A percentile compares a stretch with the other conserved stretches of the same genome.
These are phyloP conservation scores for Austroboletus niveus DNA, from an alignment of 1,284 basidiomycete genomes.

Conservation along the genomic window DNA sequence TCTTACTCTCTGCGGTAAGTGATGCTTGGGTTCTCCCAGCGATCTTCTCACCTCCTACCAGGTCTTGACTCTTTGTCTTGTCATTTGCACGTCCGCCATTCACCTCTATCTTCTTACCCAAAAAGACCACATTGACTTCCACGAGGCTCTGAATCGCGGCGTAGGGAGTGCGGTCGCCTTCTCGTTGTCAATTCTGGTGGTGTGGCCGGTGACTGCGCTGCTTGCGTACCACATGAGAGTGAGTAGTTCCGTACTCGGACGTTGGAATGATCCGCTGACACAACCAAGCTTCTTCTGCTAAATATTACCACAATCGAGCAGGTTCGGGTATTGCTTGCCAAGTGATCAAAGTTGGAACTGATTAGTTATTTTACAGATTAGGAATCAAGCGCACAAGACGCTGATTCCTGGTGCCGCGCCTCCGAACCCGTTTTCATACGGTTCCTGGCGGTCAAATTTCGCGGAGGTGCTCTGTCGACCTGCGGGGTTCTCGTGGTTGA, in stretches of 20 bases:
- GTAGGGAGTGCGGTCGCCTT: constrained; percentile 81
- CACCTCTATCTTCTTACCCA: constrained; percentile 72
- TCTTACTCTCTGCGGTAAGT: constrained; percentile 72
- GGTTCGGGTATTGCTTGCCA: constrained; percentile 44
- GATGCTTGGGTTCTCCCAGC: constrained; percentile 1
- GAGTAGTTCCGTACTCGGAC: constrained; percentile 31
- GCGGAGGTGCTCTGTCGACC: constrained; percentile 71
- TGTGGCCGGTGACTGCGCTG: constrained; percentile 82
- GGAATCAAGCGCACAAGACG: constrained; percentile 75
- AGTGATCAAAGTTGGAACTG: constrained; percentile 6
- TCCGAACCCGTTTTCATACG: constrained; percentile 78
- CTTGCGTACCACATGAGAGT: constrained; percentile 83
- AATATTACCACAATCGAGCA: constrained; percentile 94
- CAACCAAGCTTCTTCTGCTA: constrained; percentile 65
- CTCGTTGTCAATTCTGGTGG: constrained; percentile 60
- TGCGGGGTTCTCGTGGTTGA: constrained; percentile 67
- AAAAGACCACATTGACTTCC: constrained; percentile 53
- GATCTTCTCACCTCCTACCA: constrained; percentile 30
- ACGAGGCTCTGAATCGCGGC: constrained; percentile 54
- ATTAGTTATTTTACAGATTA: constrained; percentile 47
- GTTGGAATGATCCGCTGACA: constrained; percentile 1
- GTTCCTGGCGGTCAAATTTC: constrained; percentile 67
- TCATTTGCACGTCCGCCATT: constrained; percentile 79
- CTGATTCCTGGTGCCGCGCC: constrained; percentile 59
- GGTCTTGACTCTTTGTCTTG: constrained; percentile 69